Percentiles rank a stretch among this genome's conserved stretches.
Evolutionary conservation across 306 rosid genomes (phyloP).

Genomic region (Quercus engelmannii): DNA sequence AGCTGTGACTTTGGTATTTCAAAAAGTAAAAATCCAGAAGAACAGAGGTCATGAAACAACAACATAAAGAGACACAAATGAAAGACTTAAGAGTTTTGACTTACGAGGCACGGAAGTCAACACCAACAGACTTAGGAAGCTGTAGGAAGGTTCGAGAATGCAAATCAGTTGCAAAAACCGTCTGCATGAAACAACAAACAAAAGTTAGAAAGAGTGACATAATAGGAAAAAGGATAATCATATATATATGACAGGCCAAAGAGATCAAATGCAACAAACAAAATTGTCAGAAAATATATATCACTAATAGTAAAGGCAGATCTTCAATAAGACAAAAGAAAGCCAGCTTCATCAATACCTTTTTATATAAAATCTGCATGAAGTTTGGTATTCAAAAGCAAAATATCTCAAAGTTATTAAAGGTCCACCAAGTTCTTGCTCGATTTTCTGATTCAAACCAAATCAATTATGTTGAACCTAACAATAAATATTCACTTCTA

Average conservation of each 20-base stretch:
- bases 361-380: background rate
- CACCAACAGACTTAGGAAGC: slow-evolving; percentile 95
- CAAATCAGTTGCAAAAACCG: slow-evolving; percentile 92
- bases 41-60: background rate
- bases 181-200: slow-evolving; percentile 45
- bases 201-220: background rate
- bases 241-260: background rate
- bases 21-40: background rate
- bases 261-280: background rate
- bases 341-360: background rate
- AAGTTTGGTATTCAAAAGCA: background rate
- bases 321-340: background rate
- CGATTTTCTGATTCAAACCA: background rate
- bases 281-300: background rate
- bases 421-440: background rate
- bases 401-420: background rate
- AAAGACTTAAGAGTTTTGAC: slow-evolving; percentile 22
- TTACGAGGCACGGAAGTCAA: slow-evolving; percentile 98
- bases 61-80: background rate
- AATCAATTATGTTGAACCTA: background rate
- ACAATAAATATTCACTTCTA: background rate
- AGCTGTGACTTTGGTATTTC: background rate
- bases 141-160: slow-evolving; percentile 83
- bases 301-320: background rate
- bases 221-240: background rate